These are phyloP conservation scores for Reticulascus tulasneorum DNA, from an alignment of 2,329 filamentous ascomycete genomes.

Conservation along the genomic window DNA sequence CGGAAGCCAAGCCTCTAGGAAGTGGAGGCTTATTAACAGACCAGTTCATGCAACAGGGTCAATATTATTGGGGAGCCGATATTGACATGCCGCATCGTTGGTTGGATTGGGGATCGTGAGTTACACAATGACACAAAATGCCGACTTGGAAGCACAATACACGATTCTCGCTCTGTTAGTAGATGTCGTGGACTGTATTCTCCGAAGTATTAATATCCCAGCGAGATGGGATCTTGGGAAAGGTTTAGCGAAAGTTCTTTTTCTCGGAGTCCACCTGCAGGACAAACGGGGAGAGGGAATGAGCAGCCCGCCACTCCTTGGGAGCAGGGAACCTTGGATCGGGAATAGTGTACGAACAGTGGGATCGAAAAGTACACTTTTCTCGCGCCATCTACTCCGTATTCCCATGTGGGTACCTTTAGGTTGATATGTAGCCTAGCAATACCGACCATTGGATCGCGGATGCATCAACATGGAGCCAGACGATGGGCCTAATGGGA, in stretches of 20 bases:
- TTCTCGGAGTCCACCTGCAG: background rate
- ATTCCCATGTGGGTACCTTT: too few relatives aligned
- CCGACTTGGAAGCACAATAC: too few relatives aligned
- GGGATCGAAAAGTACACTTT: too few relatives aligned
- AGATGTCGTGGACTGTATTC: background rate
- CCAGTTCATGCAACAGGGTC: background rate
- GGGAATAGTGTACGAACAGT: too few relatives aligned
- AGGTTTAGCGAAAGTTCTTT: background rate
- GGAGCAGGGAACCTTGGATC: too few relatives aligned
- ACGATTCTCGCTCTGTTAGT: background rate
- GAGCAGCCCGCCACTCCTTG: too few relatives aligned
- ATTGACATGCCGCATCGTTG: background rate
- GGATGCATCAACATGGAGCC: constrained; percentile 13
- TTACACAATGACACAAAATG: too few relatives aligned
- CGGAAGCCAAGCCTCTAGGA: background rate
- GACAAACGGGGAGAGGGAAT: background rate
- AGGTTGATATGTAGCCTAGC: background rate
- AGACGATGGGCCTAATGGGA: constrained; percentile 9
- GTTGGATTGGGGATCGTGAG: too few relatives aligned
- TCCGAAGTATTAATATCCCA: background rate
- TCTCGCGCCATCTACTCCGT: too few relatives aligned
- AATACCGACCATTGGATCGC: constrained; percentile 7
- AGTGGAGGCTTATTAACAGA: background rate
- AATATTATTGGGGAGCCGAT: background rate
- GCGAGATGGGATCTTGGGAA: background rate